Evolutionary conservation across 2,329 filamentous ascomycete species (phyloP).

Genomic region (Shiraia bambusicola): DNA sequence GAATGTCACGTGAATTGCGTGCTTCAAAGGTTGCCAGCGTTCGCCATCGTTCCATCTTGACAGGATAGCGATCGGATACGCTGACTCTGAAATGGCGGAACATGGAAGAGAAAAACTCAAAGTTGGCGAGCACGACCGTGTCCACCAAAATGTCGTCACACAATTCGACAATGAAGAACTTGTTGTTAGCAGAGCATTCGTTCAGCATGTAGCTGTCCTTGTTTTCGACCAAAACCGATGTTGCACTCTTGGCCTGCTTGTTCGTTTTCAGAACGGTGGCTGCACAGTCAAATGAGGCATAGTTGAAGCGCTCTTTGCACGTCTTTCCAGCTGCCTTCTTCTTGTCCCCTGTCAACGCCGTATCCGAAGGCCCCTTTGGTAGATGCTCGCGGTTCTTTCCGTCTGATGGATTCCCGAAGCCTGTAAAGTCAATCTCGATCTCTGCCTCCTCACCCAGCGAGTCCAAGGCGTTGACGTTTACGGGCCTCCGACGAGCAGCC

Average conservation of each 20-base stretch:
- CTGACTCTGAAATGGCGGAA: slow-evolving; percentile 87
- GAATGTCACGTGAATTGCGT: slow-evolving; percentile 87
- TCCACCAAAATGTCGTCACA: slow-evolving; percentile 87
- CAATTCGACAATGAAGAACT: slow-evolving; percentile 91
- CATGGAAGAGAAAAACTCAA: slow-evolving; percentile 98
- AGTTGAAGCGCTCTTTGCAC: slow-evolving; percentile 96
- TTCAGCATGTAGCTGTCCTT: slow-evolving; percentile 99
- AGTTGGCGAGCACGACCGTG: slow-evolving; percentile 95
- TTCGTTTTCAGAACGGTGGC: slow-evolving; percentile 92
- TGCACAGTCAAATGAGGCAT: slow-evolving; percentile 94
- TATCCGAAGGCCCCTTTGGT: slow-evolving; percentile 16
- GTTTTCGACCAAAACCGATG: slow-evolving; percentile 88
- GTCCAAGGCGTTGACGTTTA: slow-evolving; percentile 68
- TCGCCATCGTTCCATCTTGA: slow-evolving; percentile 90
- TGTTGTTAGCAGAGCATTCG: slow-evolving; percentile 81
- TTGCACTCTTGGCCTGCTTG: slow-evolving; percentile 79
- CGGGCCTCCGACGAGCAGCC: slow-evolving; percentile 54
- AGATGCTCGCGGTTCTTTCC: slow-evolving; percentile 18
- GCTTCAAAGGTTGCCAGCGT: slow-evolving; percentile 87
- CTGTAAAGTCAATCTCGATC: slow-evolving; percentile 72
- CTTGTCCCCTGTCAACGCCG: slow-evolving; percentile 18
- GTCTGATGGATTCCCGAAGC: slow-evolving; percentile 54
- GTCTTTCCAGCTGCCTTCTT: slow-evolving; percentile 67
- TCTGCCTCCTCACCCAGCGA: slow-evolving; percentile 85
- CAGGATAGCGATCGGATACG: slow-evolving; percentile 91